Evolutionary conservation across 805 yeast genomes (phyloP).

Genomic region (Sugiyamaella floridensis): DNA sequence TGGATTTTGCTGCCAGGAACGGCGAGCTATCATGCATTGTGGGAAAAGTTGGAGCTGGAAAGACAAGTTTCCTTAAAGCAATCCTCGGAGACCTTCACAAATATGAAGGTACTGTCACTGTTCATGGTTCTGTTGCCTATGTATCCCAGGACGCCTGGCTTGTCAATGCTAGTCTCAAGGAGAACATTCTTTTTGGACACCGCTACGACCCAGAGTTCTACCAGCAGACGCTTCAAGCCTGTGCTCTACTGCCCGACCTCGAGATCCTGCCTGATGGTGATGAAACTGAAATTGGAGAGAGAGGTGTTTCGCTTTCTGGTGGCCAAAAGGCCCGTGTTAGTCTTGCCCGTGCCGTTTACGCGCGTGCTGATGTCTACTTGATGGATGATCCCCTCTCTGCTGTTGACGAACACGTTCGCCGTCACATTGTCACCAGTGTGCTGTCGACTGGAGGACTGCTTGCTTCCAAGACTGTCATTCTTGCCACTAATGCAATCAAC

Average conservation of each 20-base stretch:
- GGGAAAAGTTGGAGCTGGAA: conserved; percentile 82
- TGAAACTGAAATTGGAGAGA: conserved; percentile 89
- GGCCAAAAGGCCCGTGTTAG: conserved; percentile 97
- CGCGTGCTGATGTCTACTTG: conserved; percentile 85
- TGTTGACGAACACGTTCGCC: conserved; percentile 95
- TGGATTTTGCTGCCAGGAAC: conserved; percentile 56
- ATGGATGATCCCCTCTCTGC: conserved; percentile 93
- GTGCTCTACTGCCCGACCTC: conserved; percentile 78
- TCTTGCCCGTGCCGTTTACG: conserved; percentile 91
- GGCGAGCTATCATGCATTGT: conserved; percentile 77
- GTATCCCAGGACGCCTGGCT: conserved; percentile 91
- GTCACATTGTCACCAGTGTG: conserved; percentile 66
- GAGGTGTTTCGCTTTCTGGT: conserved; percentile 92
- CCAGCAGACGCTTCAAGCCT: conserved; percentile 72
- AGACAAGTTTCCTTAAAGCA: conserved; percentile 69
- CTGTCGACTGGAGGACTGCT: conserved; percentile 70
- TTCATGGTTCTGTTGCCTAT: conserved; percentile 71
- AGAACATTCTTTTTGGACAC: conserved; percentile 86
- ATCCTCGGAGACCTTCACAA: conserved; percentile 71
- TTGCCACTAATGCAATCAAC: conserved; percentile 76
- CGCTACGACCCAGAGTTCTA: conserved; percentile 76
- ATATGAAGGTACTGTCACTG: conserved; percentile 55
- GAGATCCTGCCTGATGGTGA: conserved; percentile 83
- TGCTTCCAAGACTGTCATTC: conserved; percentile 58
- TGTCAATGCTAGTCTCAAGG: conserved; percentile 81